phyloP scores from a whole-genome alignment of 805 yeast genomes.

The Cyberlindnera euphorbiae region DNA sequence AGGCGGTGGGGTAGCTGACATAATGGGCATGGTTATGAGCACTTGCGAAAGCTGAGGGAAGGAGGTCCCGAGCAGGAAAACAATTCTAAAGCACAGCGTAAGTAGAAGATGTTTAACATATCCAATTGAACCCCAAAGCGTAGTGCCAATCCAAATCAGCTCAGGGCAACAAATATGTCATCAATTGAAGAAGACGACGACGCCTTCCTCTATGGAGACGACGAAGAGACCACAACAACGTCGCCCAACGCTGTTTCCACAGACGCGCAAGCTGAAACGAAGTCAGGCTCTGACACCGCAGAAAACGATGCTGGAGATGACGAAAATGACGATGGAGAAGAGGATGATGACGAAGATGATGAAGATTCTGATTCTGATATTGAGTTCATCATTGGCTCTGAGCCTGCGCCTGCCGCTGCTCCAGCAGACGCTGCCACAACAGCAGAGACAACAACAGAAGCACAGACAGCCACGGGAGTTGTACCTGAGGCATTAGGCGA shows the following conservation, averaged over 20 bases:
- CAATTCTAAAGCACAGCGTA: too few species aligned
- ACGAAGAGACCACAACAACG: constrained; percentile 6
- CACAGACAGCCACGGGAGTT: constrained; percentile 20
- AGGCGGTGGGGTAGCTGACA: too few species aligned
- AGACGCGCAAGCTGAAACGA: too few species aligned
- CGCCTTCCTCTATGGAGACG: constrained; percentile 40
- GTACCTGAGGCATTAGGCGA: constrained; percentile 31
- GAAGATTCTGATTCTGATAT: constrained; percentile 59
- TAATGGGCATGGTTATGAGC: too few species aligned
- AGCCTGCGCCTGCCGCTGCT: constrained; percentile 14
- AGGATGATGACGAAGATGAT: constrained; percentile 35
- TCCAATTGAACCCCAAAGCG: background rate
- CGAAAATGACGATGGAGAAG: constrained; percentile 25
- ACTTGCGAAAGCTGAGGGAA: too few species aligned
- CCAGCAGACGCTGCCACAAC: constrained; percentile 19
- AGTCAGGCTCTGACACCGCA: background rate
- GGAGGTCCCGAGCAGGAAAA: too few species aligned
- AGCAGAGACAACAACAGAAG: constrained; percentile 26
- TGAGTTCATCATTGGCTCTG: constrained; percentile 71
- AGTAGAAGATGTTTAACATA: too few species aligned
- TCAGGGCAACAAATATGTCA: constrained; percentile 21
- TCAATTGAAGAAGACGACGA: constrained; percentile 55
- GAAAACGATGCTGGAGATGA: constrained; percentile 15
- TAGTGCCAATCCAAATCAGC: too few species aligned
- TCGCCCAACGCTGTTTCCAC: background rate